Percentiles rank a stretch among this genome's conserved stretches.
Evolutionary conservation across 192 early-diverging fungal genomes (phyloP).

Genomic region (Gigaspora rosea): DNA sequence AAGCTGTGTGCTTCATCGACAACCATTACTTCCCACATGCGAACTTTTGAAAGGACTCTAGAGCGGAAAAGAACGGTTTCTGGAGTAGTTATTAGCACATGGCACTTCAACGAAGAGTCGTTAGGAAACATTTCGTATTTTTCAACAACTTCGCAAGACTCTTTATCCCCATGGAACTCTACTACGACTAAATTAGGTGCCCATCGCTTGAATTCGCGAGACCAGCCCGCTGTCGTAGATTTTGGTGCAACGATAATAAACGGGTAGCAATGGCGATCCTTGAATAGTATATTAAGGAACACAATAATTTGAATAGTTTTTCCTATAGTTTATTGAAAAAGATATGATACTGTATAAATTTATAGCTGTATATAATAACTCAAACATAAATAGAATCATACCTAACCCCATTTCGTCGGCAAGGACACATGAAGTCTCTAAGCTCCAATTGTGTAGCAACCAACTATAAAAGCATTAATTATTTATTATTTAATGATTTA

Average conservation of each 20-base stretch:
- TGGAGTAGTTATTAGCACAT: constrained; percentile 70
- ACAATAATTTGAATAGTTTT: constrained; percentile 77
- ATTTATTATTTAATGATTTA: constrained; percentile 6
- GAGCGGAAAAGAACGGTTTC: constrained; percentile 55
- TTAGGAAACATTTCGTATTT: constrained; percentile 55
- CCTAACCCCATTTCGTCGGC: constrained; percentile 81
- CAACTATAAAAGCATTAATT: constrained; percentile 46
- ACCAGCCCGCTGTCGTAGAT: constrained; percentile 68
- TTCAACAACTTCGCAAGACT: constrained; percentile 47
- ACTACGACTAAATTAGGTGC: constrained; percentile 61
- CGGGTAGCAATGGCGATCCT: constrained; percentile 53
- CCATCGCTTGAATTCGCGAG: constrained; percentile 73
- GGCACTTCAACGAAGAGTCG: constrained; percentile 52
- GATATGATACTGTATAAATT: background rate
- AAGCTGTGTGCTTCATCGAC: constrained; percentile 81
- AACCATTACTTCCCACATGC: constrained; percentile 62
- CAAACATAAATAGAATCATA: background rate
- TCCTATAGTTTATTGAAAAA: constrained; percentile 29
- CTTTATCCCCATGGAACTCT: constrained; percentile 54
- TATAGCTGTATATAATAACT: background rate
- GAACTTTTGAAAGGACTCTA: constrained; percentile 49
- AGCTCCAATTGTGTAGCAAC: constrained; percentile 68
- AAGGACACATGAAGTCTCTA: constrained; percentile 59
- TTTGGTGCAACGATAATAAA: constrained; percentile 71
- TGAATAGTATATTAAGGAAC: constrained; percentile 52